Percentiles rank a stretch among this genome's conserved stretches.
These are phyloP conservation scores for Phaffomyces opuntiae DNA, from an alignment of 805 yeast genomes.

Conservation along the genomic window DNA sequence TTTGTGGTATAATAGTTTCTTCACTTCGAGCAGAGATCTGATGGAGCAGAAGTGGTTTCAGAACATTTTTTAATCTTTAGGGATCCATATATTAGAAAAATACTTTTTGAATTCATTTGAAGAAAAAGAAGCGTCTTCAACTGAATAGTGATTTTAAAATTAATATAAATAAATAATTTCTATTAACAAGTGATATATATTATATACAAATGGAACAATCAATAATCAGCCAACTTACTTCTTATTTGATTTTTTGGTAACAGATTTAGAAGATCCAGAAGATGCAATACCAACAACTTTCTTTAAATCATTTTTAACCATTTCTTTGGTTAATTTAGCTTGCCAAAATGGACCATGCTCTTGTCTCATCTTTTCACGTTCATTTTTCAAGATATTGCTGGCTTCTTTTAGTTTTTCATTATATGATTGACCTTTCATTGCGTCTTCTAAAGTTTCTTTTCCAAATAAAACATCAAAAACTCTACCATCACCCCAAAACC, in stretches of 20 bases:
- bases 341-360: conserved; percentile 20
- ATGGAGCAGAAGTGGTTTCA: conserved; percentile 12
- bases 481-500: conserved; percentile 91
- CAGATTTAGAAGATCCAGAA: conserved; percentile 1
- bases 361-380: conserved; percentile 14
- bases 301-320: conserved; percentile 17
- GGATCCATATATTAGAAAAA: no score
- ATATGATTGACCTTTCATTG: conserved; percentile 37
- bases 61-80: neutral
- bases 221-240: neutral
- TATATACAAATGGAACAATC: no score
- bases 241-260: neutral
- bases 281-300: conserved; percentile 15
- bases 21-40: no score
- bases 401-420: conserved; percentile 18
- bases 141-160: neutral
- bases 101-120: no score
- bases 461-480: conserved; percentile 79
- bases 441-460: conserved; percentile 66
- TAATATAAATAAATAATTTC: neutral
- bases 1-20: no score
- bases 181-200: no score
- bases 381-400: conserved; percentile 14
- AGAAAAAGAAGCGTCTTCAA: no score
- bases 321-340: conserved; percentile 13